Conservation (phyloP, 345 rosid species). For the Hevea brasiliensis region DNA sequence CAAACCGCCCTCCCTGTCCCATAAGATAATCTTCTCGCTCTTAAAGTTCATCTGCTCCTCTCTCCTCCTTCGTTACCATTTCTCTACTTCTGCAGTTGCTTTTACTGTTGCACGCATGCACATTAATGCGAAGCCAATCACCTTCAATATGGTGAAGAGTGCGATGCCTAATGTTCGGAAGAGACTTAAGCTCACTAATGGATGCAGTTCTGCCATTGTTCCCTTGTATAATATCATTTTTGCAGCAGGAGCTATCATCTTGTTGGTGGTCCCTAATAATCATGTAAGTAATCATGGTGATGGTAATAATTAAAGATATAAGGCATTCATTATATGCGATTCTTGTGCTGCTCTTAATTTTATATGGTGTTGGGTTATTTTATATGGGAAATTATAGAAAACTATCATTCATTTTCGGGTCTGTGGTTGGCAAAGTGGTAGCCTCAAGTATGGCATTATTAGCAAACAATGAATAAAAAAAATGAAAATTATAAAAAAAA, state of each 20-base stretch:
- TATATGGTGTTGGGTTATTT: conserved; percentile 32
- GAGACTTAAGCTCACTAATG: conserved; percentile 44
- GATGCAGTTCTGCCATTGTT: conserved; percentile 25
- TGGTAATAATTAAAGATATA: no score
- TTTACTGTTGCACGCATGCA: conserved; percentile 48
- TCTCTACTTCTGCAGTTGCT: conserved; percentile 55
- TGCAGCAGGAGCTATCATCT: background rate
- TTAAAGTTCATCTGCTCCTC: conserved; percentile 32
- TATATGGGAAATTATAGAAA: no score
- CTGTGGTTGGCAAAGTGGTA: no score
- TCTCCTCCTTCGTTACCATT: conserved; percentile 32
- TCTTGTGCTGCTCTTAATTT: background rate
- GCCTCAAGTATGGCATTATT: no score
- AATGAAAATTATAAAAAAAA: no score
- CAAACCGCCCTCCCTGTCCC: background rate
- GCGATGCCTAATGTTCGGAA: conserved; percentile 54
- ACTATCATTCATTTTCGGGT: no score
- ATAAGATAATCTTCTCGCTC: conserved; percentile 30
- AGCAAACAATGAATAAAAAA: no score
- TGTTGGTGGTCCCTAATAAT: background rate
- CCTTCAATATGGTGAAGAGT: conserved; percentile 33
- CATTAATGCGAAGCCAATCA: conserved; percentile 32
- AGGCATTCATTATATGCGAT: no score
- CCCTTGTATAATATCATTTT: conserved; percentile 22
- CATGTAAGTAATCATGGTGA: background rate